A percentile compares a stretch with the other conserved stretches of the same genome.
Conservation (phyloP, 768 basidiomycete genomes). For the Boletus reticuloceps region DNA sequence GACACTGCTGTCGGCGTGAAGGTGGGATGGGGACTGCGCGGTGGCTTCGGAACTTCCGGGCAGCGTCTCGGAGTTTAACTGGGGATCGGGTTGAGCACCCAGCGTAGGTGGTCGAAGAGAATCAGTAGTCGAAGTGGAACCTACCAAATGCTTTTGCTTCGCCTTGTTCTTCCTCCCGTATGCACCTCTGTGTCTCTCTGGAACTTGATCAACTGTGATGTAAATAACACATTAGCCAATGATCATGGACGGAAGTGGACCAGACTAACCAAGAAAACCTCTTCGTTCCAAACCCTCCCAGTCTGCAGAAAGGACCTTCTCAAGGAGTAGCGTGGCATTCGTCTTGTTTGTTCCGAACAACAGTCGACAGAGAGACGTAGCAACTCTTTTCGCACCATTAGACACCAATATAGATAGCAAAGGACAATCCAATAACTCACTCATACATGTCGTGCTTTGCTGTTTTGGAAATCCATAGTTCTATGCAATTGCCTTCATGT, state of each 20-base stretch:
- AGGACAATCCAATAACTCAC: too few relatives aligned
- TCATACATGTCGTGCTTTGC: too few relatives aligned
- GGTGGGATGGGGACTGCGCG: neutral
- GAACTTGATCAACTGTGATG: slow-evolving; percentile 72
- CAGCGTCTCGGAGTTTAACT: neutral
- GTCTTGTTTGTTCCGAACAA: slow-evolving; percentile 70
- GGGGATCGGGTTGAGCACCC: too few relatives aligned
- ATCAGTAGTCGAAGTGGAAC: neutral
- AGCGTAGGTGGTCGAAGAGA: neutral
- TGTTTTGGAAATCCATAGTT: slow-evolving; percentile 68
- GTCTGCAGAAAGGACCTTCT: slow-evolving; percentile 88
- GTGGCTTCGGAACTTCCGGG: neutral
- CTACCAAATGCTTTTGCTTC: neutral
- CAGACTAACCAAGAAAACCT: slow-evolving; percentile 70
- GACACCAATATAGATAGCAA: too few relatives aligned
- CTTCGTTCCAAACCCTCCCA: slow-evolving; percentile 69
- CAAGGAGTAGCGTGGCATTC: slow-evolving; percentile 81
- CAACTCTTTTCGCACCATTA: too few relatives aligned
- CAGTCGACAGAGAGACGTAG: too few relatives aligned
- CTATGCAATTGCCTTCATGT: slow-evolving; percentile 37
- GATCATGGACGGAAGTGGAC: neutral
- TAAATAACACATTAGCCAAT: neutral
- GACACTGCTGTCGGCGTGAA: neutral
- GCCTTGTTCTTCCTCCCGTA: neutral
- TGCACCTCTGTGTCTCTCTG: slow-evolving; percentile 36